These are phyloP conservation scores for Claviceps sp. DNA, from an alignment of 2,329 filamentous ascomycete species.

Conservation along the genomic window DNA sequence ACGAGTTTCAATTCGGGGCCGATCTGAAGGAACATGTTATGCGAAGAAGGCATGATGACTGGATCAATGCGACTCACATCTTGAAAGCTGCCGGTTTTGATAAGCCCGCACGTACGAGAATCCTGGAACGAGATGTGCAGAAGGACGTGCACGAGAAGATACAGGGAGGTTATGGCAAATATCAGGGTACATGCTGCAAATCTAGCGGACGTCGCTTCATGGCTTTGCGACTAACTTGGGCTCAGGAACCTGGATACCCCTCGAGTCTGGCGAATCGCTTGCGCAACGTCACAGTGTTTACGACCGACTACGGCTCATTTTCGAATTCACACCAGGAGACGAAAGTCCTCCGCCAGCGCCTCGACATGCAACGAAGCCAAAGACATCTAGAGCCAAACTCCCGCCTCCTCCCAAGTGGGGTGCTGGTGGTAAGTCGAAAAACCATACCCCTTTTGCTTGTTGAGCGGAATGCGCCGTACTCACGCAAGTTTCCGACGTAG, in stretches of 20 bases:
- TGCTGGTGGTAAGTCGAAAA: constrained; percentile 9
- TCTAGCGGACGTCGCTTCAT: not conserved
- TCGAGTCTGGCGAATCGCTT: constrained; percentile 65
- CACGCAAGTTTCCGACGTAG: constrained; percentile 5
- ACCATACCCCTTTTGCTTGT: not conserved
- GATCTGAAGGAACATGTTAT: constrained; percentile 83
- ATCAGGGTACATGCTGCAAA: constrained; percentile 52
- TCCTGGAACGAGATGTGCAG: constrained; percentile 91
- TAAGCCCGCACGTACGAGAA: constrained; percentile 87
- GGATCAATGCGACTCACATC: constrained; percentile 99
- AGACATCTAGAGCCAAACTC: constrained; percentile 44
- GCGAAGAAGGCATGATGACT: constrained; percentile 83
- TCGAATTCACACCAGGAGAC: constrained; percentile 76
- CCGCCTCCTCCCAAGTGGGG: constrained; percentile 44
- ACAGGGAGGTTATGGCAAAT: constrained; percentile 96
- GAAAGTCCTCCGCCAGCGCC: constrained; percentile 86
- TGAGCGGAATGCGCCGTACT: not conserved
- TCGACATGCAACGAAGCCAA: constrained; percentile 80
- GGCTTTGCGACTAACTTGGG: constrained; percentile 3
- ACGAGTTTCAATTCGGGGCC: constrained; percentile 75
- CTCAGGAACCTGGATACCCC: constrained; percentile 86
- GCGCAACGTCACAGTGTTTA: constrained; percentile 79
- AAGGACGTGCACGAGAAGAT: constrained; percentile 96
- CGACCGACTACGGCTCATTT: constrained; percentile 72
- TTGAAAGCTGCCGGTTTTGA: constrained; percentile 94